A percentile compares a stretch with the other conserved stretches of the same genome.
These are phyloP conservation scores for Cercospora sp. DNA, from an alignment of 2,329 filamentous ascomycete genomes.

Conservation along the genomic window DNA sequence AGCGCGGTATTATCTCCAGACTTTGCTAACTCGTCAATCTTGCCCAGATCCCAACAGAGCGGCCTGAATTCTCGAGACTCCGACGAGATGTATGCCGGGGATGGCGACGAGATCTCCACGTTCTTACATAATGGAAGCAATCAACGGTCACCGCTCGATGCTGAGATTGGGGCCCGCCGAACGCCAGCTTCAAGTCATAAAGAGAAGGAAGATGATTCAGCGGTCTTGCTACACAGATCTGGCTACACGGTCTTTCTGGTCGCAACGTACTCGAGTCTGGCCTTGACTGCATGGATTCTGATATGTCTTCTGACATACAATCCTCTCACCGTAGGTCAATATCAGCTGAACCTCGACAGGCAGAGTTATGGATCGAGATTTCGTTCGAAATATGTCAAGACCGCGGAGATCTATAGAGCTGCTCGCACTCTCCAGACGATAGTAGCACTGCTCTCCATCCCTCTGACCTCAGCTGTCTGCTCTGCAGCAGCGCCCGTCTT, in stretches of 20 bases:
- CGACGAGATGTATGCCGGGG: no score
- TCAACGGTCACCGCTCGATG: no score
- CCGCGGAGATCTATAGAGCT: not conserved
- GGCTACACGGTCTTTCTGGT: not conserved
- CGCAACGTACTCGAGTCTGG: not conserved
- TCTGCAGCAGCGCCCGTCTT: not conserved
- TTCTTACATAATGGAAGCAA: no score
- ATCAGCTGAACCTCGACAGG: not conserved
- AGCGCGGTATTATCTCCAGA: no score
- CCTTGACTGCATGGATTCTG: not conserved
- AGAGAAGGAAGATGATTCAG: no score
- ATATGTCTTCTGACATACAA: not conserved
- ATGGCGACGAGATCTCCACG: no score
- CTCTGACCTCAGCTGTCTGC: not conserved
- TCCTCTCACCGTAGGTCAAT: not conserved
- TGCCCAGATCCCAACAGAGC: no score
- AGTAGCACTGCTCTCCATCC: not conserved
- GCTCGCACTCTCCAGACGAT: not conserved
- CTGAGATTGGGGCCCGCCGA: no score
- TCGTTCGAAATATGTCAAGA: not conserved
- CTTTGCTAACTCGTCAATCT: no score
- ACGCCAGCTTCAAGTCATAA: no score
- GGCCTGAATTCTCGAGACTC: no score
- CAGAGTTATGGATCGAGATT: not conserved
- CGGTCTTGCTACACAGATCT: not conserved